Evolutionary conservation across 768 basidiomycete species (phyloP), one percentile per base, ranked within the genome.

Genomic region (Calocybe cyanea): DNA sequence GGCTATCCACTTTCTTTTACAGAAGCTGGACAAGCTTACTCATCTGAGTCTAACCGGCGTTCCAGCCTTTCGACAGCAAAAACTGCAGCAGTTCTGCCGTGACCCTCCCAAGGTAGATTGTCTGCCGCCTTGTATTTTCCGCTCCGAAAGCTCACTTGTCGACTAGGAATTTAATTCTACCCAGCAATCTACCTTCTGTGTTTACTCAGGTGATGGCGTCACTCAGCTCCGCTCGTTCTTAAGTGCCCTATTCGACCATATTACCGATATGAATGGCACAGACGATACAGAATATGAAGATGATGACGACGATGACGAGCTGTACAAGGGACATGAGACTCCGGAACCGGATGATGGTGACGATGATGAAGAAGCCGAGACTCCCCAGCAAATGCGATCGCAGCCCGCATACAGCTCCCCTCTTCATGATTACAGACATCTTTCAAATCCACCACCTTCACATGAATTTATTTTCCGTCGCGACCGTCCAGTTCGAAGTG

Each of bases 21-120:
- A 87, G 59, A 85, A 86, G 58, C 75, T 98, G n/a, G 82, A 83
- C 59, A 88, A 89, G 55, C 71, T 99, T 23, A 96, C 92, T 1
- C 96, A 99, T 69, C 76, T 99, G 38, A 95, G 92, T 64, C 67
- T 99, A 50, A 97, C 96, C n/a, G 96, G 94, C n/a, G 87, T 99
- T 24, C 84, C 85, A 7, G 82, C 92, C 5, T 98, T 99, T 71
- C 80, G 85, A 41, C 78, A 87, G 56, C 72, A 77, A 23, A 92
- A 93, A 54, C 63, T 96, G 45, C 93, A 97, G 62, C 76, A 80
- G 52, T 98, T 91, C 60, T 96, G 96, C 64, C 79, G 95, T 31
- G 76, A 82, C 31, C 86, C 92, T 17, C 96, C 96, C 11, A 72
- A 78, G 58, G 93, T 95, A 56, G 50, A 81, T 3, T 33, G 36